phyloP scores from a whole-genome alignment of 371 early-diverging fungal genomes.

The Catenaria anguillulae region DNA sequence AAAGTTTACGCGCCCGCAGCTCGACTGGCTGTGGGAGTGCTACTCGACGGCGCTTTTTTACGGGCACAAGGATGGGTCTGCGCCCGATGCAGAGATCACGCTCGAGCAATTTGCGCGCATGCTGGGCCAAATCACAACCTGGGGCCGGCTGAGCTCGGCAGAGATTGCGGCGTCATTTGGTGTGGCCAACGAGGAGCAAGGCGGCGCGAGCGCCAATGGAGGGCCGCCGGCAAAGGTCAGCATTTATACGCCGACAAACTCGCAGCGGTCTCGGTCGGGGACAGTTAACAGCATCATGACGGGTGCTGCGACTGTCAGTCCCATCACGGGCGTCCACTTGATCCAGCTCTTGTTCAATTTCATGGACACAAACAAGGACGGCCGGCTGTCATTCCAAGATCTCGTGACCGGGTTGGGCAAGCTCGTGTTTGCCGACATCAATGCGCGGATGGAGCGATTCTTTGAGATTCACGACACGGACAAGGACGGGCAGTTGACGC shows the following conservation, averaged over 20 bases:
- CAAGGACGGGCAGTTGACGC: slow-evolving; percentile 48
- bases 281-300: slow-evolving; percentile 13
- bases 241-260: too few relatives aligned
- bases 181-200: not conserved
- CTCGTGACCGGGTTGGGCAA: slow-evolving; percentile 60
- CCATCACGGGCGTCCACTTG: slow-evolving; percentile 23
- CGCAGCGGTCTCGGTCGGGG: too few relatives aligned
- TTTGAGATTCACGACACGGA: slow-evolving; percentile 70
- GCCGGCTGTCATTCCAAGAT: slow-evolving; percentile 55
- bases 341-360: slow-evolving; percentile 33
- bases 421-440: slow-evolving; percentile 61
- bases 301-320: not conserved
- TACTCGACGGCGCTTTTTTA: slow-evolving; percentile 73
- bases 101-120: slow-evolving; percentile 24
- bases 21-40: slow-evolving; percentile 72
- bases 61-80: slow-evolving; percentile 20
- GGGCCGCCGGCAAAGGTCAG: too few relatives aligned
- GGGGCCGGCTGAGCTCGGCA: slow-evolving; percentile 16
- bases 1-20: slow-evolving; percentile 67
- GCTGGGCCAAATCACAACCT: slow-evolving; percentile 23
- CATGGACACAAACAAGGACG: slow-evolving; percentile 39
- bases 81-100: slow-evolving; percentile 15
- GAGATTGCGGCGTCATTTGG: slow-evolving; percentile 8
- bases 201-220: not conserved
- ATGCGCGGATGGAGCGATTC: slow-evolving; percentile 62